Evolutionary conservation across 139 green algal species (phyloP).

Genomic region (Nannochloris sp.): DNA sequence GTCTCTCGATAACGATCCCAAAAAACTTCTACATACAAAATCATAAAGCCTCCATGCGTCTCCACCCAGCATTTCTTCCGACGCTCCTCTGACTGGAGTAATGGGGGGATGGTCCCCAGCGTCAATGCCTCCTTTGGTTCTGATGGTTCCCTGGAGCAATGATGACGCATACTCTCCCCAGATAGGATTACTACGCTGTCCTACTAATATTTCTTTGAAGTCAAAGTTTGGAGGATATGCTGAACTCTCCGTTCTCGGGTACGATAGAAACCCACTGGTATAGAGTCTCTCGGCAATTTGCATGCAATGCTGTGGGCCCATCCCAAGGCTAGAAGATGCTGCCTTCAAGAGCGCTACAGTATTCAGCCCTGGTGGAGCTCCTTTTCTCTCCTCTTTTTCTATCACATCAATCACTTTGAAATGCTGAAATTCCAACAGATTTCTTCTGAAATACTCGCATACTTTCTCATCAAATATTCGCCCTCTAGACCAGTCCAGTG

Average conservation of each 20-base stretch:
- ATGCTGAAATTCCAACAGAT: conserved; percentile 18
- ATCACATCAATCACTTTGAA: conserved; percentile 41
- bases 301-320: conserved; percentile 73
- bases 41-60: conserved; percentile 87
- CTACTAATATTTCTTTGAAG: conserved; percentile 46
- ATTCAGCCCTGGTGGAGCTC: conserved; percentile 66
- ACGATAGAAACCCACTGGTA: conserved; percentile 73
- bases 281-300: conserved; percentile 79
- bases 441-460: conserved; percentile 22
- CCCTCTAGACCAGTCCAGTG: conserved; percentile 57
- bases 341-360: conserved; percentile 84
- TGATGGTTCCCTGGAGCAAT: conserved; percentile 44
- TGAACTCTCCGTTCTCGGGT: conserved; percentile 77
- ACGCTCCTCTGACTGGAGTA: conserved; percentile 66
- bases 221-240: conserved; percentile 82
- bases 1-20: conserved; percentile 65
- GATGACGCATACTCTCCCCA: conserved; percentile 66
- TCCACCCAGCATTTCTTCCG: conserved; percentile 58
- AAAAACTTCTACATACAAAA: conserved; percentile 58
- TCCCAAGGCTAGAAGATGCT: conserved; percentile 51
- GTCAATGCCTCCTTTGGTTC: conserved; percentile 48
- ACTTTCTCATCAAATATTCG: conserved; percentile 64
- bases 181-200: conserved; percentile 52
- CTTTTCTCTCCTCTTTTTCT: conserved; percentile 48
- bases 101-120: conserved; percentile 86